Base-by-base conservation (phyloP, 1,284 basidiomycete species). In the Megacollybia platyphylla region DNA sequence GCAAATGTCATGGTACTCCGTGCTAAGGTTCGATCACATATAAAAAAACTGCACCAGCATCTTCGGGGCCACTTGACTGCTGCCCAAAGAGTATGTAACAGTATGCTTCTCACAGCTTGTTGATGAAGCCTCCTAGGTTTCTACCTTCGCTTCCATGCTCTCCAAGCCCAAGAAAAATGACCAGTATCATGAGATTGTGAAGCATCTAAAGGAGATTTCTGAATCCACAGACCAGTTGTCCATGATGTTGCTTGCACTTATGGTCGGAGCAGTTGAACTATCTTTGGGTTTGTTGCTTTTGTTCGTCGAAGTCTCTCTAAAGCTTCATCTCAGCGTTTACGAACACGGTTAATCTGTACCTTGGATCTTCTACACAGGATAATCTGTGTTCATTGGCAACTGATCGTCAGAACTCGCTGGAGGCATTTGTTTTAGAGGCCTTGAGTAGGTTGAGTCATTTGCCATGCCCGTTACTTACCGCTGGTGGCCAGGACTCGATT, bases 261-360 rank as follows among this genome's bases (percentile, higher is more conserved):
- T 86, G 59, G 70, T 87, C 42, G 62, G 73, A 3, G 74, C 77
- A 4, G 76, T 79, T 8, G 83, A 87, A 59, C 56, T 87, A 34
- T 73, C 79, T 10, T 67, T 87, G 46, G 71, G 82, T 76, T 51
- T 29, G 71, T 54, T 7, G 35, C 7, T 20, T 36, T 13, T 7
- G 11, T 11, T 6, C 26, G 32, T 31, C 3, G 24, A 7, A 15
- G 11, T 34, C 43, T 51, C 20, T 49, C 28, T 31, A 36, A 29
- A 39, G 29, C 39, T 30, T n/a, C 11, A 41, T n/a, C 30, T 36
- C 29, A 65, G 63, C 57, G 3, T 47, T 64, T 26, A 63, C 67
- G 2, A 67, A 68, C 48, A 53, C 60, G 39, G 54, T 86, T 48
- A 75, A 87, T 57, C 59, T 73, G 44, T 76, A 77, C 48, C 58